Base-by-base conservation (phyloP, 1,139 yeast genomes). In the Arxiozyma bovina region DNA sequence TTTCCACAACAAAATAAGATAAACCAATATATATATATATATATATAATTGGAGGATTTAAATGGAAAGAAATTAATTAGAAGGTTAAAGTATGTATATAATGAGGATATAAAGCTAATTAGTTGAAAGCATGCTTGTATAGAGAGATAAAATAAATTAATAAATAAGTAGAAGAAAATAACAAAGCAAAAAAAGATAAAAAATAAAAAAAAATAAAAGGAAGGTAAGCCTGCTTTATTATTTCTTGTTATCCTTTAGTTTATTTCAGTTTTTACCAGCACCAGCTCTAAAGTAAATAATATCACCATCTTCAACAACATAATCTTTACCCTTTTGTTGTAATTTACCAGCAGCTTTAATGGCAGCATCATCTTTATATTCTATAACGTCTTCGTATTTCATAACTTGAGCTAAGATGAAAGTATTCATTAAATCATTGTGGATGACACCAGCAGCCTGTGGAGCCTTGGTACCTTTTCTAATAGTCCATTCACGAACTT, bases 311-410 rank as follows among this genome's bases (percentile, higher is more conserved):
- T 85, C 91, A 60, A 94, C 96, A 60, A 82, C 93, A 70, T 94
- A 93, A 63, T 91, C 98, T 75, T 93, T 94, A 80, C 99, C 99
- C 83, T 93, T 93, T 70, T 81, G 87, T 73, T 81, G 74, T 69
- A 93, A 81, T 75, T 93, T 93, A 75, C 99, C 99, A 58, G 91
- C 91, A 57, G 98, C 85, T 75, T 85, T 87, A 66, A 91, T 96
- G 54, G 88, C 80, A 56, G 77, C 76, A 72, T 93, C 99, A 68
- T 87, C 96, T 63, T 86, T 88, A 62, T 75, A 78, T 76, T 93
- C 98, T 53, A 88, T 72, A 65, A 90, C 77, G 66, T 94, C 98
- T 12, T 77, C 77, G 74, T 82, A 91, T 69, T 89, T 91, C 74
- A 88, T 88, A 57, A 93, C 90, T 66, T 90, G 82, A 42, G 93